phyloP scores from a whole-genome alignment of 2,329 filamentous ascomycete genomes.

The Pseudopyrenochaeta lycopersici region DNA sequence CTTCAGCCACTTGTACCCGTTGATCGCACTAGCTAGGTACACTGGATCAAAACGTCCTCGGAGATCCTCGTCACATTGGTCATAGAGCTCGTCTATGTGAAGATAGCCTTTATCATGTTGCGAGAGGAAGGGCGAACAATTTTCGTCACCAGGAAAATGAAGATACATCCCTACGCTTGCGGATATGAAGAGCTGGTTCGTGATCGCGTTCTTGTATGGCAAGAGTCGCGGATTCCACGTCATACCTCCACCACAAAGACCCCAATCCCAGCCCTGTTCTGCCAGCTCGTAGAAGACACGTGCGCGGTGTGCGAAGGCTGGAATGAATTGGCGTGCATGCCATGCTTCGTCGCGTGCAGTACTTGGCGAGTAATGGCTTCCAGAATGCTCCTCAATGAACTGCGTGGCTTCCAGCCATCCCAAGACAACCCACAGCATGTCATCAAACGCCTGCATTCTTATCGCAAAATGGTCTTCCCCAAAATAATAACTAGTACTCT shows the following conservation, averaged over 20 bases:
- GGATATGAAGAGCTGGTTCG: conserved; percentile 87
- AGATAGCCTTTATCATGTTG: conserved; percentile 22
- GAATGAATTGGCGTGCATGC: conserved; percentile 79
- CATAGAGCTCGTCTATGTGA: conserved; percentile 3
- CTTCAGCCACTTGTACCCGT: conserved; percentile 83
- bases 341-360: conserved; percentile 55
- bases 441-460: conserved; percentile 83
- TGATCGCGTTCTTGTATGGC: conserved; percentile 97
- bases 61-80: conserved; percentile 13
- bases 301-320: conserved; percentile 82
- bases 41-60: conserved; percentile 61
- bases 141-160: conserved; percentile 82
- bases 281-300: conserved; percentile 87
- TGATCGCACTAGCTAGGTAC: conserved; percentile 76
- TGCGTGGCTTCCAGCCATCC: conserved; percentile 86
- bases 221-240: conserved; percentile 78
- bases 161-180: conserved; percentile 90
- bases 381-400: conserved; percentile 76
- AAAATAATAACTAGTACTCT: conserved; percentile 82
- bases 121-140: conserved; percentile 72
- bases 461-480: conserved; percentile 82
- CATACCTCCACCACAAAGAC: conserved; percentile 87
- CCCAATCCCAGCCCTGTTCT: conserved; percentile 80
- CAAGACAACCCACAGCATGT: conserved; percentile 94
- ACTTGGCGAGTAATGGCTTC: conserved; percentile 63